These are phyloP conservation scores for Penicillium corylophilum DNA, from an alignment of 2,329 filamentous ascomycete genomes.

Conservation along the genomic window DNA sequence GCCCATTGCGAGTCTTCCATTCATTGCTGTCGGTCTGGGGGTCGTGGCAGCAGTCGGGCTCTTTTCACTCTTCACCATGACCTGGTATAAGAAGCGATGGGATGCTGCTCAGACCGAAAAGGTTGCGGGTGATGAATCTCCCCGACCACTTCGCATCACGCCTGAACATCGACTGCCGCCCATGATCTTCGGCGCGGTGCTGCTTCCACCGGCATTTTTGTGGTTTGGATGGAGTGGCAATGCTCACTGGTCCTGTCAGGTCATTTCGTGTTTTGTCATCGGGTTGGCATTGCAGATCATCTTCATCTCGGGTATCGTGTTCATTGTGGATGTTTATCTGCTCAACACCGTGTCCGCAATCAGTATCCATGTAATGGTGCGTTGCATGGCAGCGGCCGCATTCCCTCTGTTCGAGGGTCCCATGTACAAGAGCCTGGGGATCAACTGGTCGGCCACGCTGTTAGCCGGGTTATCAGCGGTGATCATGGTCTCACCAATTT, in stretches of 20 bases:
- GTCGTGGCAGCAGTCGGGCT: constrained; percentile 25
- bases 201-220: constrained; percentile 46
- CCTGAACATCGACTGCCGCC: constrained; percentile 47
- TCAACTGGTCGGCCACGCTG: constrained; percentile 24
- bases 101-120: constrained; percentile 13
- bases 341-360: constrained; percentile 36
- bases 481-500: constrained; percentile 66
- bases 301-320: constrained; percentile 40
- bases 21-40: constrained; percentile 25
- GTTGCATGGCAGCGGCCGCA: constrained; percentile 31
- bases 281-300: constrained; percentile 42
- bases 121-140: not conserved
- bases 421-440: constrained; percentile 18
- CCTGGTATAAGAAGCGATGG: constrained; percentile 27
- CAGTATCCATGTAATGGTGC: constrained; percentile 35
- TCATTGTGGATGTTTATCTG: constrained; percentile 40
- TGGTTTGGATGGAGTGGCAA: constrained; percentile 49
- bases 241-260: constrained; percentile 43
- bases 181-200: constrained; percentile 43
- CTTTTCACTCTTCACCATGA: constrained; percentile 32
- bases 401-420: constrained; percentile 25
- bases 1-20: constrained; percentile 28
- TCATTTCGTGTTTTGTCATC: constrained; percentile 42
- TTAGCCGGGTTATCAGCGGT: constrained; percentile 45
- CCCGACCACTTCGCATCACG: constrained; percentile 7